Evolutionary conservation across 768 basidiomycete species (phyloP).

Genomic region (Collybia sordida): DNA sequence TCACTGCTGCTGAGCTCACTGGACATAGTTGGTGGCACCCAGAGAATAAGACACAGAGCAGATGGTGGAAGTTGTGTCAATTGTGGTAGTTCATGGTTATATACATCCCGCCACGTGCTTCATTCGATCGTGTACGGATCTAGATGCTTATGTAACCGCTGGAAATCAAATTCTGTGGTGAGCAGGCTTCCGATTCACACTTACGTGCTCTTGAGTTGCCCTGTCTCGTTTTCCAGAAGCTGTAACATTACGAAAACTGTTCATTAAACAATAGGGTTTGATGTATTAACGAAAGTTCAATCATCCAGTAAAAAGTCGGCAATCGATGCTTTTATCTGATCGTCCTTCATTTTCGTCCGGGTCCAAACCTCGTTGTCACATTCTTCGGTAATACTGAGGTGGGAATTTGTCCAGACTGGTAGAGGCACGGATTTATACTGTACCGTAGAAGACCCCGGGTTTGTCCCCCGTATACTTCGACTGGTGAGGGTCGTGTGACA

Average conservation of each 20-base stretch:
- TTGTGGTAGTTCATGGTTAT: conserved; percentile 1
- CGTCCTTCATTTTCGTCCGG: conserved; percentile 22
- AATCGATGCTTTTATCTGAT: conserved; percentile 35
- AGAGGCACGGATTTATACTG: conserved; percentile 20
- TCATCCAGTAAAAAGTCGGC: conserved; percentile 39
- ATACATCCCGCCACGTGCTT: conserved; percentile 4
- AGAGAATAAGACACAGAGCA: too few relatives aligned
- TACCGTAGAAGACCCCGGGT: conserved; percentile 1
- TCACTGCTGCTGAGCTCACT: conserved; percentile 14
- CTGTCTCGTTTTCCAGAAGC: too few relatives aligned
- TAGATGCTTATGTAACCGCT: background rate
- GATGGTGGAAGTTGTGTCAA: background rate
- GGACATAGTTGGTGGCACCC: conserved; percentile 14
- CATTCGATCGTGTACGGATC: background rate
- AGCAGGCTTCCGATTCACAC: background rate
- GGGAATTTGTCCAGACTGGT: conserved; percentile 34
- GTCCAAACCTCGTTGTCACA: conserved; percentile 27
- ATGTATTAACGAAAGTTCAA: conserved; percentile 1
- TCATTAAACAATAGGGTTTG: background rate
- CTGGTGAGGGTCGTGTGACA: conserved; percentile 61
- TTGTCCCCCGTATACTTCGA: conserved; percentile 41
- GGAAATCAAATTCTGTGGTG: background rate
- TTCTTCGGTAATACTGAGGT: background rate
- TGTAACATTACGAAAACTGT: background rate
- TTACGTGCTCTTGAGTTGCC: background rate